phyloP scores from a whole-genome alignment of 108 stramenopile genomes.

The Skeletonema potamos region DNA sequence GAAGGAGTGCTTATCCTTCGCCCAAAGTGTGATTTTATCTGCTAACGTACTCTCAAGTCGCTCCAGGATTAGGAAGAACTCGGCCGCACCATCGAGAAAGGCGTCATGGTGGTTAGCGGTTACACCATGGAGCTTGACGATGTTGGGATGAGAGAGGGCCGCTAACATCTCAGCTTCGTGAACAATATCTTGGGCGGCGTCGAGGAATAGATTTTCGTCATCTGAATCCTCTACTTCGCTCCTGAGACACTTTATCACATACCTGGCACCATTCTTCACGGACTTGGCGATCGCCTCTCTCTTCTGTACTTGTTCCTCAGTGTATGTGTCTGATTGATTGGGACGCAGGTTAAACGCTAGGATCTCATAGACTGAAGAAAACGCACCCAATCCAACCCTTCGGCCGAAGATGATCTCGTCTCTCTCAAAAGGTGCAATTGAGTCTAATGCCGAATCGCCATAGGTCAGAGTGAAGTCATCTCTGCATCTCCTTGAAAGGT shows the following conservation, averaged over 20 bases:
- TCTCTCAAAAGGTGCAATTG: no score
- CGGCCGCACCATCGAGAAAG: neutral
- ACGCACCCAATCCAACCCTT: neutral
- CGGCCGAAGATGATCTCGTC: neutral
- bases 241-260: no score
- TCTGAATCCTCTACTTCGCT: no score
- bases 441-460: neutral
- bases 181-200: neutral
- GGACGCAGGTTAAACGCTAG: neutral
- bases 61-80: constrained; percentile 83
- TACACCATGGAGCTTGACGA: no score
- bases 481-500: neutral
- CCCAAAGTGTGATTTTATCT: no score
- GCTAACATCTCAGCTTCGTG: no score
- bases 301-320: no score
- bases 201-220: neutral
- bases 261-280: no score
- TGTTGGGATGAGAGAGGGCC: no score
- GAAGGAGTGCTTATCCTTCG: no score
- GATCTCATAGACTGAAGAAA: neutral
- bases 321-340: neutral
- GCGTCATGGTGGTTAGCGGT: neutral
- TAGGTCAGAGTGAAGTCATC: neutral
- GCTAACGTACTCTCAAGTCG: constrained; percentile 67
- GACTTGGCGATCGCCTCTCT: no score